These are phyloP conservation scores for Candida railenensis DNA, from an alignment of 805 yeast species.

Conservation along the genomic window DNA sequence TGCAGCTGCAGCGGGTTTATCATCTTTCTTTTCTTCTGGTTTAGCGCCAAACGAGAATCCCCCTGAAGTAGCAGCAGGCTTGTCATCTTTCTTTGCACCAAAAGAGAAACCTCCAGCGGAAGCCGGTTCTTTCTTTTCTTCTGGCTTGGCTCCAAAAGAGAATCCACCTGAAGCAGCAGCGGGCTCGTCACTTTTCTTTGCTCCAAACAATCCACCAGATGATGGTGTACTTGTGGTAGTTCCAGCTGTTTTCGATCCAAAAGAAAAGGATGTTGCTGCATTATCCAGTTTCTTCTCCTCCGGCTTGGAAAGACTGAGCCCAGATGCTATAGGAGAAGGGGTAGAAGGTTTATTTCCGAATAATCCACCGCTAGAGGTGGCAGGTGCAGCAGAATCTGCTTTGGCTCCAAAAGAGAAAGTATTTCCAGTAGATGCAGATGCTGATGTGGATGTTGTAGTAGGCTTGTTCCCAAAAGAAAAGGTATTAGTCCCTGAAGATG, in stretches of 20 bases:
- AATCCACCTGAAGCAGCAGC: conserved; percentile 7
- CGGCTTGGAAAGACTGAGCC: conserved; percentile 11
- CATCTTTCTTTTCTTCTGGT: conserved; percentile 10
- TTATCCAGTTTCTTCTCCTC: conserved; percentile 18
- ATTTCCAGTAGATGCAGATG: conserved; percentile 7
- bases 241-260: conserved; percentile 9
- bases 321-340: background rate
- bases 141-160: conserved; percentile 13
- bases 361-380: background rate
- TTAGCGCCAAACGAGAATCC: conserved; percentile 26
- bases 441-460: background rate
- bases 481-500: background rate
- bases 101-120: conserved; percentile 19
- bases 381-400: conserved; percentile 1
- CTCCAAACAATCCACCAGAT: conserved; percentile 17
- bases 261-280: conserved; percentile 5
- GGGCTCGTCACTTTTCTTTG: too few relatives aligned
- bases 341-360: conserved; percentile 6
- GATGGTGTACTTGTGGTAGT: conserved; percentile 5
- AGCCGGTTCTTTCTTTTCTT: conserved; percentile 15
- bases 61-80: conserved; percentile 11
- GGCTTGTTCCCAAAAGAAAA: conserved; percentile 2
- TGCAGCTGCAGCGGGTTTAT: conserved; percentile 3
- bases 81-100: conserved; percentile 17
- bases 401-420: conserved; percentile 8